Percentiles rank a stretch among this genome's conserved stretches.
Evolutionary conservation across 495 filamentous ascomycete species (phyloP).

Genomic region (Lentithecium fluviatile): DNA sequence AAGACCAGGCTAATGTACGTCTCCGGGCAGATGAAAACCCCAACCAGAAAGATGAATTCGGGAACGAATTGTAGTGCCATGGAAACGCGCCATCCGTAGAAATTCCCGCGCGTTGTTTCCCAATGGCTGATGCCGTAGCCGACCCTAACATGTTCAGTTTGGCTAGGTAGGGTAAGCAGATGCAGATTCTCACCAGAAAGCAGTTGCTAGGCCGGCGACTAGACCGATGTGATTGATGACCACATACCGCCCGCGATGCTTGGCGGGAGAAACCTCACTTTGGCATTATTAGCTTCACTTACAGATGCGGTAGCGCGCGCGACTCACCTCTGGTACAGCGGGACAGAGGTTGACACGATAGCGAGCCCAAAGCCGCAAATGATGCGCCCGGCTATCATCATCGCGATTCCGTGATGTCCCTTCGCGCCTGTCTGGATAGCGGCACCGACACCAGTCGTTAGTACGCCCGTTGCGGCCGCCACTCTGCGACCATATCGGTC

Average conservation of each 20-base stretch:
- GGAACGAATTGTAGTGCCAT: constrained; percentile 50
- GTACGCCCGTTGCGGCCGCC: constrained; percentile 50
- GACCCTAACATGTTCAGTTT: constrained; percentile 20
- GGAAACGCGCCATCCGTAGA: constrained; percentile 48
- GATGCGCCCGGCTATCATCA: constrained; percentile 55
- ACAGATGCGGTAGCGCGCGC: background rate
- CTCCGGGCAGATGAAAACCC: constrained; percentile 52
- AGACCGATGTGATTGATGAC: constrained; percentile 60
- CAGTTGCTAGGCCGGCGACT: constrained; percentile 51
- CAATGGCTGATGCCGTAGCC: constrained; percentile 35
- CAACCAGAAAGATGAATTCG: constrained; percentile 46
- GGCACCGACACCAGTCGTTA: constrained; percentile 49
- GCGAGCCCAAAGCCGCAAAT: constrained; percentile 54
- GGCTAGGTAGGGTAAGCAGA: too few relatives aligned
- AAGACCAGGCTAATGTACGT: constrained; percentile 39
- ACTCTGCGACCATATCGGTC: constrained; percentile 53
- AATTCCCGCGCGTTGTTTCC: constrained; percentile 27
- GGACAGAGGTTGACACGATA: constrained; percentile 56
- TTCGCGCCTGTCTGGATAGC: constrained; percentile 48
- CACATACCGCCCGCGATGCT: constrained; percentile 53
- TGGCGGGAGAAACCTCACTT: constrained; percentile 54
- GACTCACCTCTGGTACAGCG: constrained; percentile 55
- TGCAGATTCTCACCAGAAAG: constrained; percentile 50
- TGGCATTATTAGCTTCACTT: background rate
- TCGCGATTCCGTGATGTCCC: constrained; percentile 47